Base-by-base conservation (phyloP, 352 stramenopile genomes). In the Globisporangium parvum region DNA sequence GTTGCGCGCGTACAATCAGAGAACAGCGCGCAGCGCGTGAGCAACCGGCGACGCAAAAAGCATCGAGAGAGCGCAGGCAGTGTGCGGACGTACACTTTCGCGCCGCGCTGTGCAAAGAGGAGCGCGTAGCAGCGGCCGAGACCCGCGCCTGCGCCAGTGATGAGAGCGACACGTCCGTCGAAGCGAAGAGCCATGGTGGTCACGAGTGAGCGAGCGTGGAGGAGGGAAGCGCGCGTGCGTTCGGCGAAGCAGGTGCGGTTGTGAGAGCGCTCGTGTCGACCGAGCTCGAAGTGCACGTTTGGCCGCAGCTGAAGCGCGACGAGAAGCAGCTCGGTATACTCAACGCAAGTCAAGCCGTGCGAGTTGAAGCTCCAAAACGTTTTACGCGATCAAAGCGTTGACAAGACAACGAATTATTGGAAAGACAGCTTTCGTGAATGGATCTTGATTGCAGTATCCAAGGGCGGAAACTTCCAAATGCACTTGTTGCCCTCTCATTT, bases 71-170 rank as follows among this genome's bases (percentile, higher is more conserved):
- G n/a, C n/a, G n/a, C n/a, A n/a, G n/a, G n/a, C n/a, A n/a, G n/a
- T n/a, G n/a, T n/a, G n/a, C n/a, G n/a, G n/a, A n/a, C n/a, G 69
- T 64, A 88, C 80, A 94, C 78, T 73, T 94, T 94, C 51, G 84
- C 85, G 40, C 85, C 82, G 35, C 79, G 80, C 59, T 77, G 69
- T 14, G 67, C 85, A 45, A 94, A 84, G 49, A 89, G 70, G 37
- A 88, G 51, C 35, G 82, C 85, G 63, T 91, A 93, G 44, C 73
- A 73, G 63, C 82, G 82, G 46, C 85, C 85, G 37, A 94, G 77
- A 45, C 85, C 85, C 12, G 69, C 68, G 26, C 81, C 85, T 11
- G 85, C 78, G 42, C 85, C 85, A 15, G 85, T 94, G 64, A 94
- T 66, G 55, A 93, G 80, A 44, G 81, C 84, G 24, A 94, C 81